phyloP scores from a whole-genome alignment of 371 early-diverging fungal species.

The Zopfochytrium polystomum region DNA sequence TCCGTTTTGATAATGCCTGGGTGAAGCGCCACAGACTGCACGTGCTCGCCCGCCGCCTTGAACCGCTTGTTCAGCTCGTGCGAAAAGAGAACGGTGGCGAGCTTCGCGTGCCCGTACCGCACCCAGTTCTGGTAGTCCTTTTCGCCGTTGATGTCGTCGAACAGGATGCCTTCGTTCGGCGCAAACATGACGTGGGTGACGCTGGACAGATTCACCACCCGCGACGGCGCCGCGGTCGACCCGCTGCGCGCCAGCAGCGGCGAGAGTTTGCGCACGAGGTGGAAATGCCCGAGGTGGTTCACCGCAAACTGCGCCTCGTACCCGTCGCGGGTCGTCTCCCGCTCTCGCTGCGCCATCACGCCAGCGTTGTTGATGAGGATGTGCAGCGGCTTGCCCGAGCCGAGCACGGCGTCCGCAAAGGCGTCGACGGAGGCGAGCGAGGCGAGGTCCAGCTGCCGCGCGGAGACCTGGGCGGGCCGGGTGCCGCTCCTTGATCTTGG shows the following conservation, averaged over 20 bases:
- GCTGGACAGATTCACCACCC: conserved; percentile 55
- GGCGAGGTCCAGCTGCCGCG: conserved; percentile 51
- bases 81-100: conserved; percentile 65
- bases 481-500: no score
- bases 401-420: conserved; percentile 24
- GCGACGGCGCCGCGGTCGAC: conserved; percentile 36
- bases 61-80: conserved; percentile 48
- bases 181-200: conserved; percentile 21
- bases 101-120: conserved; percentile 59
- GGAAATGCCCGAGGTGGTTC: conserved; percentile 45
- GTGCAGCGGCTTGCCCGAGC: conserved; percentile 19
- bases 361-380: conserved; percentile 58
- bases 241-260: conserved; percentile 43
- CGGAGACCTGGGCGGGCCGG: no score
- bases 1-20: conserved; percentile 16
- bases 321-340: conserved; percentile 59
- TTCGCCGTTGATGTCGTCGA: conserved; percentile 36
- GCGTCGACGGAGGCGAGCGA: conserved; percentile 38
- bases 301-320: conserved; percentile 68
- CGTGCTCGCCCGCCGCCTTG: conserved; percentile 5
- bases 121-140: conserved; percentile 37
- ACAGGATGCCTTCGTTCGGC: conserved; percentile 42
- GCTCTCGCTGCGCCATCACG: conserved; percentile 45
- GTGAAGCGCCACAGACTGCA: conserved; percentile 18
- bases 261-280: conserved; percentile 48